Evolutionary conservation across 2,329 filamentous ascomycete genomes (phyloP).

Genomic region (Fusarium sp.): DNA sequence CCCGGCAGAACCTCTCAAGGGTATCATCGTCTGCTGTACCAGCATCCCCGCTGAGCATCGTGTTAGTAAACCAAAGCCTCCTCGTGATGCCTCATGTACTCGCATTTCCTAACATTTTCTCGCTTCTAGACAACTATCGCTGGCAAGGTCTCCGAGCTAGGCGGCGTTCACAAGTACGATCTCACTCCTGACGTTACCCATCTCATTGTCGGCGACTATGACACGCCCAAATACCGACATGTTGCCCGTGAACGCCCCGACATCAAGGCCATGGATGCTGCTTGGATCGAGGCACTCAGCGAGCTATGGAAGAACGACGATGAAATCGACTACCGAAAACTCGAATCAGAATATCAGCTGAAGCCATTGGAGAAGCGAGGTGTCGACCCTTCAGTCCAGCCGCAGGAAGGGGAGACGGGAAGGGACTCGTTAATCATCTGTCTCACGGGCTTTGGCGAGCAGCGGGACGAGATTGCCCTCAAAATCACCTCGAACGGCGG

Average conservation of each 20-base stretch:
- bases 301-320: constrained; percentile 86
- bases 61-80: constrained; percentile 62
- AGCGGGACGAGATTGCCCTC: constrained; percentile 78
- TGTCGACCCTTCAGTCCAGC: constrained; percentile 49
- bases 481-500: constrained; percentile 78
- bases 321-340: constrained; percentile 74
- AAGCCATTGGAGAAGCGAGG: constrained; percentile 71
- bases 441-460: constrained; percentile 69
- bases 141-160: constrained; percentile 80
- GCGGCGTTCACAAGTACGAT: constrained; percentile 88
- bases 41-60: constrained; percentile 83
- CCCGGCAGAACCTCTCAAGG: constrained; percentile 73
- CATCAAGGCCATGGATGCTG: constrained; percentile 82
- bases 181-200: constrained; percentile 97
- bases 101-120: constrained; percentile 1
- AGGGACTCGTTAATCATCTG: constrained; percentile 63
- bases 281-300: constrained; percentile 86
- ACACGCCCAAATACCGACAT: constrained; percentile 95
- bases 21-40: constrained; percentile 88
- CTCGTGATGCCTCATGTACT: constrained; percentile 4
- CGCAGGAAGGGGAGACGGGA: constrained; percentile 36
- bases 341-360: constrained; percentile 76
- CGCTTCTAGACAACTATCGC: constrained; percentile 65
- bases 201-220: constrained; percentile 87
- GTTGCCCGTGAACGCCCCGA: constrained; percentile 91